A percentile compares a stretch with the other conserved stretches of the same genome.
Conservation (phyloP, 129 eudicot genomes). For the Tagetes patula region DNA sequence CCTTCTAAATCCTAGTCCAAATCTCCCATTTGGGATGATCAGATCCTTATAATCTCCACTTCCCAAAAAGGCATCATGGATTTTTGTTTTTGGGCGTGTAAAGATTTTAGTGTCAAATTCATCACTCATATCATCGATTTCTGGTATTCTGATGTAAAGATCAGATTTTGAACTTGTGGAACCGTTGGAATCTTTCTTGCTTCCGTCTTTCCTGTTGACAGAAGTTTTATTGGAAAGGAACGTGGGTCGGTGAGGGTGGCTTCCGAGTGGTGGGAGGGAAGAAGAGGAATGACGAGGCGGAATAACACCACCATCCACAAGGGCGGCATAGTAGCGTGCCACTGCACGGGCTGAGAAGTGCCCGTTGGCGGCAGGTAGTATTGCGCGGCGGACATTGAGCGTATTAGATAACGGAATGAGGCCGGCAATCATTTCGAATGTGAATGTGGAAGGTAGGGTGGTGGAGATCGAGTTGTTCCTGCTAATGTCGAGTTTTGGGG, state of each 20-base stretch:
- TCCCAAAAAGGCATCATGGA: conserved; percentile 87
- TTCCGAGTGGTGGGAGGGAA: conserved; percentile 70
- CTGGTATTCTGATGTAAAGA: conserved; percentile 47
- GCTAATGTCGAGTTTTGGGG: conserved; percentile 30
- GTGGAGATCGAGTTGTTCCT: conserved; percentile 32
- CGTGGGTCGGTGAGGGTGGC: conserved; percentile 79
- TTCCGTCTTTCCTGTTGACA: conserved; percentile 27
- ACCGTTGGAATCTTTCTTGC: conserved; percentile 29
- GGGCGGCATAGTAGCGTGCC: conserved; percentile 93
- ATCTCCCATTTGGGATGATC: conserved; percentile 54
- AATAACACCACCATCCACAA: conserved; percentile 62
- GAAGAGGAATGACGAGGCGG: conserved; percentile 70
- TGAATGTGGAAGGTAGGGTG: conserved; percentile 69
- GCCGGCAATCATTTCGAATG: conserved; percentile 45
- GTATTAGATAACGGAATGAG: conserved; percentile 71
- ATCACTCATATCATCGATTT: conserved; percentile 23
- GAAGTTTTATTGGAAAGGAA: conserved; percentile 40
- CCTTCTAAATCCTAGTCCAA: conserved; percentile 83
- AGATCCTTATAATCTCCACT: conserved; percentile 67
- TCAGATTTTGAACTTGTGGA: conserved; percentile 16
- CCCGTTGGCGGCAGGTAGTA: conserved; percentile 90
- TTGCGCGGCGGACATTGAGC: conserved; percentile 77
- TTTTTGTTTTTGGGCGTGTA: conserved; percentile 38
- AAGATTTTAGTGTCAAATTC: conserved; percentile 42
- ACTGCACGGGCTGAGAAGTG: conserved; percentile 98